Conservation (phyloP, 306 rosid genomes). For the Abrus pulchellus region DNA sequence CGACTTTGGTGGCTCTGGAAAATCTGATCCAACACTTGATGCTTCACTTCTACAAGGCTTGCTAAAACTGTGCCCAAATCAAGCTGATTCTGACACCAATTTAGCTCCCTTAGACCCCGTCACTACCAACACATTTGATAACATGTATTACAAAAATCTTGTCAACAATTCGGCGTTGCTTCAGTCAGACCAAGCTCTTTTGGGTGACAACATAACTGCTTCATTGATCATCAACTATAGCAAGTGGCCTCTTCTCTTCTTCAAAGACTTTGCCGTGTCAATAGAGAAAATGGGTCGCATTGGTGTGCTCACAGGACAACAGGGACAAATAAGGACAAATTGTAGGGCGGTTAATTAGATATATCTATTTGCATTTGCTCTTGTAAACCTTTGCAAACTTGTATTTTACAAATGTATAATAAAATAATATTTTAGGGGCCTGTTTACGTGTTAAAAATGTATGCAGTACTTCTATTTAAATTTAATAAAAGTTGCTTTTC, state of each 20-base stretch:
- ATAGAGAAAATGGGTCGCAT: slow-evolving; percentile 77
- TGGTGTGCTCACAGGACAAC: slow-evolving; percentile 75
- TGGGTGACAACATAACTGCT: slow-evolving; percentile 66
- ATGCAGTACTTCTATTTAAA: neutral
- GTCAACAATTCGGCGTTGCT: slow-evolving; percentile 75
- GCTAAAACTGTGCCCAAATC: slow-evolving; percentile 67
- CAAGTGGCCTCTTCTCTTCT: slow-evolving; percentile 65
- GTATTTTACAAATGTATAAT: neutral
- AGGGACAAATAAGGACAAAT: slow-evolving; percentile 77
- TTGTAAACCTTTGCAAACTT: neutral
- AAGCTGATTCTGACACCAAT: slow-evolving; percentile 67
- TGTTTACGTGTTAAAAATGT: neutral
- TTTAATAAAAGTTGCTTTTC: too few relatives aligned
- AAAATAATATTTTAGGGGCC: neutral
- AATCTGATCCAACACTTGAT: slow-evolving; percentile 76
- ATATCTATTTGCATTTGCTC: neutral
- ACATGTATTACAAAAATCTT: slow-evolving; percentile 71
- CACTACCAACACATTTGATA: slow-evolving; percentile 70
- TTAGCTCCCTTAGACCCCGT: slow-evolving; percentile 70
- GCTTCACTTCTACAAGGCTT: slow-evolving; percentile 58
- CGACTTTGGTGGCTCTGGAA: slow-evolving; percentile 70
- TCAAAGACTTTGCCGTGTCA: slow-evolving; percentile 71
- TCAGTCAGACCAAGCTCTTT: slow-evolving; percentile 82
- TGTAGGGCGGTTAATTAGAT: slow-evolving; percentile 71
- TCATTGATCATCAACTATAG: slow-evolving; percentile 66